phyloP scores from a whole-genome alignment of 1,284 basidiomycete genomes.

The Dichomitus squalens region DNA sequence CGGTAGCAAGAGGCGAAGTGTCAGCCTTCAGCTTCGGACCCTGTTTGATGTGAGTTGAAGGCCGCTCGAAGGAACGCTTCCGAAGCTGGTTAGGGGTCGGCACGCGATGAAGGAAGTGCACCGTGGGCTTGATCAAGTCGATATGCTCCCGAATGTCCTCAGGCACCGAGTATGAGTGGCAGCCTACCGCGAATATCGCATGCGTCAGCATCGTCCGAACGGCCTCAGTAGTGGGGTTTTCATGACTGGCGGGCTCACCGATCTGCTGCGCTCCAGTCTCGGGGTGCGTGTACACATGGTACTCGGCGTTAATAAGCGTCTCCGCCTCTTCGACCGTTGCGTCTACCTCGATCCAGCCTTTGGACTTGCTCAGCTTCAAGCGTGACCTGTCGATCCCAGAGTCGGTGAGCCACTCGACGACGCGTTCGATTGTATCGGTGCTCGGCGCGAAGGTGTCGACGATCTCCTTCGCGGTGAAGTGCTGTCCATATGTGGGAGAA shows the following conservation, averaged over 20 bases:
- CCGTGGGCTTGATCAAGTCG: constrained; percentile 48
- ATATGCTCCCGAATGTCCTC: constrained; percentile 40
- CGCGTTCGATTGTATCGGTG: constrained; percentile 36
- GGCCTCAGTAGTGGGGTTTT: too few species aligned
- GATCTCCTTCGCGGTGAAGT: constrained; percentile 39
- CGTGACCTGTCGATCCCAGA: constrained; percentile 36
- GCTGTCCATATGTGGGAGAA: constrained; percentile 39
- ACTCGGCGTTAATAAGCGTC: constrained; percentile 39
- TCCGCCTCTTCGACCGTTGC: constrained; percentile 44
- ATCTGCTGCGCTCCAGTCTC: constrained; percentile 41
- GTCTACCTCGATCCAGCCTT: constrained; percentile 46
- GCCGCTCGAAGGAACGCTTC: constrained; percentile 27
- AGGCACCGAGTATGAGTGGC: constrained; percentile 44
- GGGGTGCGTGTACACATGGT: constrained; percentile 41
- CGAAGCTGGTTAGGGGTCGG: constrained; percentile 9
- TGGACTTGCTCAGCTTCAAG: constrained; percentile 34
- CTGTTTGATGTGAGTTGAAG: constrained; percentile 28
- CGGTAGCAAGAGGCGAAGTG: constrained; percentile 15
- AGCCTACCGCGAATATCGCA: constrained; percentile 27
- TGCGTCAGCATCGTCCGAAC: too few species aligned
- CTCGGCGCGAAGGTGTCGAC: constrained; percentile 42
- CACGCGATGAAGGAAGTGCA: constrained; percentile 39
- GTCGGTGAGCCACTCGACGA: constrained; percentile 42
- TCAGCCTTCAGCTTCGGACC: constrained; percentile 39
- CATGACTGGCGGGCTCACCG: constrained; percentile 29